phyloP scores from a whole-genome alignment of 2,329 filamentous ascomycete genomes.

The Orbilia javanica region DNA sequence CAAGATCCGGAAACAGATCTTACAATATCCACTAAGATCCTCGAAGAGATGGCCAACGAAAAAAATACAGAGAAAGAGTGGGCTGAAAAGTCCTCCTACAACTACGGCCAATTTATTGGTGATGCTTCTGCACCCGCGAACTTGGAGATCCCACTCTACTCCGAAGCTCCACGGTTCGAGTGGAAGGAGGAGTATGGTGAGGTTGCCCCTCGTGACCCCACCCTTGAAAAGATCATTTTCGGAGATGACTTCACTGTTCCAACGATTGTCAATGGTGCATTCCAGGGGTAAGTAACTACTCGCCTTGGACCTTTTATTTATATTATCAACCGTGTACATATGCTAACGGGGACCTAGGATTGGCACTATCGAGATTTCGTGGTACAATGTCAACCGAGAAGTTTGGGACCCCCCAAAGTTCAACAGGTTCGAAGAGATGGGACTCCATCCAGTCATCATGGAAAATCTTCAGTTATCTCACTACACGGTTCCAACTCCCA shows the following conservation, averaged over 20 bases:
- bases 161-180: constrained; percentile 75
- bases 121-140: constrained; percentile 9
- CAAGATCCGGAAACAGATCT: constrained; percentile 51
- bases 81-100: constrained; percentile 64
- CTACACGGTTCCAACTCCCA: constrained; percentile 82
- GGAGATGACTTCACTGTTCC: constrained; percentile 66
- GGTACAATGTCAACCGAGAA: constrained; percentile 70
- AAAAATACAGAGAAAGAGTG: constrained; percentile 63
- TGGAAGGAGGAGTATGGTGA: constrained; percentile 90
- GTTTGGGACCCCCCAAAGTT: constrained; percentile 68
- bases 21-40: constrained; percentile 29
- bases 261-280: constrained; percentile 20
- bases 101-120: constrained; percentile 65
- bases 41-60: constrained; percentile 54
- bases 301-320: too few relatives aligned
- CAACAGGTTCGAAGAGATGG: constrained; percentile 76
- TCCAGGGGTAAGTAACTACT: constrained; percentile 31
- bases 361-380: constrained; percentile 70
- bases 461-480: constrained; percentile 77
- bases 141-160: constrained; percentile 5
- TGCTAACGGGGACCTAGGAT: constrained; percentile 67
- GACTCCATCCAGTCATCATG: constrained; percentile 85
- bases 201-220: constrained; percentile 77
- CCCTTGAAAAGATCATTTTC: constrained; percentile 83
- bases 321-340: neutral